Base-by-base conservation (phyloP, 108 stramenopile genomes). In the Aurantiochytrium sp. region DNA sequence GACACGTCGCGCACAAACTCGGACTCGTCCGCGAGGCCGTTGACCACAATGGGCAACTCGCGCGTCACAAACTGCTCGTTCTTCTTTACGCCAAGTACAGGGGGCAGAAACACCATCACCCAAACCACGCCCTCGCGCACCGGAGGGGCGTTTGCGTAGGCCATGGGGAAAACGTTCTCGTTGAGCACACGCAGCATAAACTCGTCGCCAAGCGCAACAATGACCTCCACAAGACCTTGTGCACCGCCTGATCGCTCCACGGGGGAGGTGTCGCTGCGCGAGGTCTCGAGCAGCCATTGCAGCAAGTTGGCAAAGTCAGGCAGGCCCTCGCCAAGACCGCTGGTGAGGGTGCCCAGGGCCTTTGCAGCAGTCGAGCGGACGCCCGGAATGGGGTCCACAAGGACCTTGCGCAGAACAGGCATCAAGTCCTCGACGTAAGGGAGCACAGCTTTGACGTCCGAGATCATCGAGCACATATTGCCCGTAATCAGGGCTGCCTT, bases 401-500 rank as follows among this genome's bases (percentile, higher is more conserved):
- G 96, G 58, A 93, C 95, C 28, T 94, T 95, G 87, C 97, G 96
- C 60, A 99, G 95, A 4, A 97, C 98, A 44, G 98, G 97, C 16
- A 99, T 92, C 76, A 99, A 93, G 55, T 95, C 94, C 29, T 96
- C 95, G 51, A 99, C 94, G 94, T 99, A 99, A 51, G 99, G 98
- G 87, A 97, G 96, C 58, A 99, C 95, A 90, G 97, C 97, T 87
- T 96, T 87, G 6, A 97, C 95, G 89, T 99, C 97, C 90, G 98
- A 97, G 4, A 99, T 97, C 92, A 99, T 98, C 93, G 96, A 97
- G 92, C 95, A 96, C 96, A 99, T 98, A 94, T 98, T 99, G 93
- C 98, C 96, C 72, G 97, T 98, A 92, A 99, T 99, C 44, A 98
- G 97, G 64, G 98, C 97, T 58, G 98, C 96, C 92, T 98, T 98